Conservation (phyloP, 2,329 filamentous ascomycete species). For the Ophiosphaerella herpotricha region DNA sequence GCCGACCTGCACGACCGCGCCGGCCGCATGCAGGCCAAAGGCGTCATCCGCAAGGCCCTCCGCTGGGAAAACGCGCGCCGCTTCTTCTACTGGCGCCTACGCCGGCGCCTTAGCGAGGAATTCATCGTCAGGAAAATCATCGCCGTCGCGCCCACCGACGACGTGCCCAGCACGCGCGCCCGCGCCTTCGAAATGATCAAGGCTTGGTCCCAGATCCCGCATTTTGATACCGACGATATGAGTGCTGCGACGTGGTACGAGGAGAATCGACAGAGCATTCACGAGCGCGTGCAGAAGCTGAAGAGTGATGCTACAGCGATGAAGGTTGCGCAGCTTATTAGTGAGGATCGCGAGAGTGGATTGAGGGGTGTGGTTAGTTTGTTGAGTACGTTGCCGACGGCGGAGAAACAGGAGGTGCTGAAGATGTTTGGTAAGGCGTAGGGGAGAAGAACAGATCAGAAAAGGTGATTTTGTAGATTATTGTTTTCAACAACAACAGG, state of each 20-base stretch:
- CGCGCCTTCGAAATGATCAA: constrained; percentile 75
- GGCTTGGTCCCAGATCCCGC: constrained; percentile 78
- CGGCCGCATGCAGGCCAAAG: constrained; percentile 98
- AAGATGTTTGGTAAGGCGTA: constrained; percentile 56
- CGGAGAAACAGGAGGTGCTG: constrained; percentile 84
- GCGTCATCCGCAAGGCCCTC: constrained; percentile 81
- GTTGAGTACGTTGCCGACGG: constrained; percentile 82
- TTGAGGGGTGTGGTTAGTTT: constrained; percentile 87
- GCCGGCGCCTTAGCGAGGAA: constrained; percentile 95
- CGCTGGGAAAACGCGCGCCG: constrained; percentile 87
- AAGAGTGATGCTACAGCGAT: constrained; percentile 74
- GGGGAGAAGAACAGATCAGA: not conserved
- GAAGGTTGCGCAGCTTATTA: constrained; percentile 71
- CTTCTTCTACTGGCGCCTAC: constrained; percentile 99
- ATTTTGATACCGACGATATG: constrained; percentile 79
- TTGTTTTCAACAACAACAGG: no score
- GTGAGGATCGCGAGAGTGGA: constrained; percentile 68
- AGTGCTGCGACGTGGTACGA: constrained; percentile 95
- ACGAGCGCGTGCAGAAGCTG: constrained; percentile 81
- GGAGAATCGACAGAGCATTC: constrained; percentile 82
- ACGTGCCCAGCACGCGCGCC: constrained; percentile 56
- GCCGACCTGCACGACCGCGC: constrained; percentile 96
- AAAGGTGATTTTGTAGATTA: no score
- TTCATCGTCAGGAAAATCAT: constrained; percentile 91
- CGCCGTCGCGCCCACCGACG: constrained; percentile 41